Evolutionary conservation across 192 early-diverging fungal genomes (phyloP), one percentile per base, ranked within the genome.

Genomic region (Coemansia umbellata): DNA sequence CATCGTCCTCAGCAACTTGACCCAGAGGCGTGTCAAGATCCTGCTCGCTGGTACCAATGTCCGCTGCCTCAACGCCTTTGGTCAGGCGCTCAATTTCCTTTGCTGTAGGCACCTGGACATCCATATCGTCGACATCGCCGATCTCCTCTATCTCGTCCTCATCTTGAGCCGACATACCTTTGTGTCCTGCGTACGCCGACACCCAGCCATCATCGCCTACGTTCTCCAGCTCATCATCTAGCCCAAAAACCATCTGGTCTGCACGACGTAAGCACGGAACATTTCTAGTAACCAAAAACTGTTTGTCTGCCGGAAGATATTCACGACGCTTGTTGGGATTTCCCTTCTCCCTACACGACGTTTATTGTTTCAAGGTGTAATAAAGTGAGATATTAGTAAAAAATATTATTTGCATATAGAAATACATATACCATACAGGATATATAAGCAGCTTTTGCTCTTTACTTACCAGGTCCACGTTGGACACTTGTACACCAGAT

Each of bases 401-500:
- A n/a, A n/a, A n/a, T n/a, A n/a, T n/a, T n/a, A n/a, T n/a, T n/a
- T n/a, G n/a, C n/a, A n/a, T n/a, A n/a, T n/a, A n/a, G n/a, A n/a
- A n/a, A n/a, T n/a, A n/a, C n/a, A n/a, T n/a, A n/a, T n/a, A n/a
- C n/a, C n/a, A n/a, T n/a, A n/a, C n/a, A n/a, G n/a, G n/a, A n/a
- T n/a, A n/a, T n/a, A n/a, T n/a, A n/a, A n/a, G n/a, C n/a, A n/a
- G n/a, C 21, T 17, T 3, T 17, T 19, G 19, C 45, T n/a, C 8
- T 37, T 23, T 48, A 61, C 67, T 18, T 77, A 77, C 74, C 97
- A 99, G 50, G 80, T 79, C 97, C 97, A 99, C 10, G 97, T 99
- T 10, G 95, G 95, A 64, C 97, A 99, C 67, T 99, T 97, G 79
- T 86, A 94, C 13, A 95, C 93, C 40, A 99, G 85, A 61, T 93